These are phyloP conservation scores for Strobilomyces confusus DNA, from an alignment of 768 basidiomycete species.

Conservation along the genomic window DNA sequence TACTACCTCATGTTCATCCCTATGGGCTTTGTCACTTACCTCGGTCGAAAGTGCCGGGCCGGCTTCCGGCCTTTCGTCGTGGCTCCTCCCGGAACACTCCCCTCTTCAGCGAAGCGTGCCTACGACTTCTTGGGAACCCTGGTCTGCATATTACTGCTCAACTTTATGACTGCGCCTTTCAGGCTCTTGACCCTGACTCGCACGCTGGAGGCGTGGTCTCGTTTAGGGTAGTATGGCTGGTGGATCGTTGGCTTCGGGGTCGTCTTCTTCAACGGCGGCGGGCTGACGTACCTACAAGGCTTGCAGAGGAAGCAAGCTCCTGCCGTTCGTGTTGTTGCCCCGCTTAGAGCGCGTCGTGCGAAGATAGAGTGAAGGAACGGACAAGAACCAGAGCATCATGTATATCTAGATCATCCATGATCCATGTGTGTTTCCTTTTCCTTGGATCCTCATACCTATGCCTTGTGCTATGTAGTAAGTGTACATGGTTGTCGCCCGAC, in stretches of 20 bases:
- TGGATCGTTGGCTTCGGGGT: slow-evolving; percentile 57
- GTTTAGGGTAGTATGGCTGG: slow-evolving; percentile 79
- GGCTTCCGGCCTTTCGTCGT: slow-evolving; percentile 84
- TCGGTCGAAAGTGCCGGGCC: slow-evolving; percentile 69
- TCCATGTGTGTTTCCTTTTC: background rate
- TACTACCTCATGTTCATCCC: slow-evolving; percentile 92
- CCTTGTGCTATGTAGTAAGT: background rate
- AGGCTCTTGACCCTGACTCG: slow-evolving; percentile 63
- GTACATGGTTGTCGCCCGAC: background rate
- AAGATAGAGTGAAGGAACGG: background rate
- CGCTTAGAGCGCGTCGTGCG: background rate
- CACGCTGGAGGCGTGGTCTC: slow-evolving; percentile 66
- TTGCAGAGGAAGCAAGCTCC: slow-evolving; percentile 40
- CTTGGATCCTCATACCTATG: background rate
- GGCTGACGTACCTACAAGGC: slow-evolving; percentile 46
- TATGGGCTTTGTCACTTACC: slow-evolving; percentile 80
- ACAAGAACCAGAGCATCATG: background rate
- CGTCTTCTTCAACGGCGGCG: slow-evolving; percentile 77
- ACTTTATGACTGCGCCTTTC: slow-evolving; percentile 83
- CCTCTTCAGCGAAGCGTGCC: slow-evolving; percentile 52
- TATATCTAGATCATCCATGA: background rate
- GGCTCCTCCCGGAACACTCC: slow-evolving; percentile 36
- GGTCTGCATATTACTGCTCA: slow-evolving; percentile 60
- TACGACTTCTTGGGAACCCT: slow-evolving; percentile 65
- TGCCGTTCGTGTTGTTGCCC: background rate